phyloP scores from a whole-genome alignment of 78 protist species.

The Thecamonas trahens region DNA sequence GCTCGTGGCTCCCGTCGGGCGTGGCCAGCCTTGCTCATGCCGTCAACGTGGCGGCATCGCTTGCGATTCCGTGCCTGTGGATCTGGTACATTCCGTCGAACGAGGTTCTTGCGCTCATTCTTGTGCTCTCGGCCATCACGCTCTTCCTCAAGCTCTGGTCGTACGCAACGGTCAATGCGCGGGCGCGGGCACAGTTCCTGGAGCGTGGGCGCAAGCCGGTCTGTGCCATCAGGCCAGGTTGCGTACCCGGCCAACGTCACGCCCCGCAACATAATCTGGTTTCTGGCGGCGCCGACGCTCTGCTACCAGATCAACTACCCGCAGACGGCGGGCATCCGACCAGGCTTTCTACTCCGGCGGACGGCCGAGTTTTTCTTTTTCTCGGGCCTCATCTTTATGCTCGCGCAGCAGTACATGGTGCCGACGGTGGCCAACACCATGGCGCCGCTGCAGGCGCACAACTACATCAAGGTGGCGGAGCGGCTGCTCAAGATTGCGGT shows the following conservation, averaged over 20 bases:
- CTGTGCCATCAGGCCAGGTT: neutral
- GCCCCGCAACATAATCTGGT: slow-evolving; percentile 1
- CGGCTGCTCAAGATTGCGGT: slow-evolving; percentile 28
- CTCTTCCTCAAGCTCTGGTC: slow-evolving; percentile 24
- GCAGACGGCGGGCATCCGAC: slow-evolving; percentile 13
- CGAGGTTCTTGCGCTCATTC: neutral
- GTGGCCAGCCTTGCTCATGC: neutral
- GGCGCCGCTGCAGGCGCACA: slow-evolving; percentile 3
- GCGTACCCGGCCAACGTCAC: slow-evolving; percentile 37
- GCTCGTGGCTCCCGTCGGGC: neutral
- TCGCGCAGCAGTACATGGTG: slow-evolving; percentile 19
- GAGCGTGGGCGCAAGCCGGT: neutral
- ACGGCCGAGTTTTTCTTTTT: neutral
- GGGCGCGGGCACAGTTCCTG: neutral
- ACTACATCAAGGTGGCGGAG: neutral
- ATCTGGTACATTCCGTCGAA: neutral
- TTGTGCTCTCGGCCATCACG: neutral
- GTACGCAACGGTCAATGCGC: neutral
- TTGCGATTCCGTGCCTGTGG: neutral
- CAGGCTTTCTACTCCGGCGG: neutral
- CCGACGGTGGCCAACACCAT: slow-evolving; percentile 1
- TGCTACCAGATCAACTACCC: slow-evolving; percentile 33
- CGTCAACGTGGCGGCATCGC: neutral
- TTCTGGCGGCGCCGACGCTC: slow-evolving; percentile 31
- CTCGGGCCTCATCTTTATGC: neutral